A percentile compares a stretch with the other conserved stretches of the same genome.
Conservation (phyloP, 2,329 filamentous ascomycete genomes). For the Cladophialophora carrionii region DNA sequence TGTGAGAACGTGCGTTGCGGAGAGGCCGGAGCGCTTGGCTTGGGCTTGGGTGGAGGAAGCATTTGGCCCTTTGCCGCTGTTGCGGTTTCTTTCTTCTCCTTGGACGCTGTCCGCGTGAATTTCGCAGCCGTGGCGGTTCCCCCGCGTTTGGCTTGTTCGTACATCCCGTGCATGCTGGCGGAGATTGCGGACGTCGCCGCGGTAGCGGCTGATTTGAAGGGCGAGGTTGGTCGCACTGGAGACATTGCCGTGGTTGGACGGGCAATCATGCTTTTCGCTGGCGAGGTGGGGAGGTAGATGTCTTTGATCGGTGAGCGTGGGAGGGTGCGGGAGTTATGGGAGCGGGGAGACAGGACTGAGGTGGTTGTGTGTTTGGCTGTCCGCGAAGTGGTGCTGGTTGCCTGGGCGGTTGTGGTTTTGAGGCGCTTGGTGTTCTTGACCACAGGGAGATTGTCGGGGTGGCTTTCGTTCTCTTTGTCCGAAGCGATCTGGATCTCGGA, state of each 20-base stretch:
- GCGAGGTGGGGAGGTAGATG: conserved; percentile 43
- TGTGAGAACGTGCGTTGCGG: conserved; percentile 36
- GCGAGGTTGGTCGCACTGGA: conserved; percentile 53
- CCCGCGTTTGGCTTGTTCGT: conserved; percentile 36
- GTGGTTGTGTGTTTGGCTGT: conserved; percentile 48
- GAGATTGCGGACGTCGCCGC: conserved; percentile 40
- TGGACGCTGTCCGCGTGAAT: conserved; percentile 35
- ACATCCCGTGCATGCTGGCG: conserved; percentile 34
- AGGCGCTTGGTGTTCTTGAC: conserved; percentile 65
- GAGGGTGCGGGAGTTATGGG: conserved; percentile 73
- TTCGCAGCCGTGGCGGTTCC: conserved; percentile 29
- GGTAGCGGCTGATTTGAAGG: conserved; percentile 53
- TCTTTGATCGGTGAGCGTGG: conserved; percentile 60
- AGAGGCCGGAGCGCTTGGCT: conserved; percentile 18
- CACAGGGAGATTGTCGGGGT: conserved; percentile 58
- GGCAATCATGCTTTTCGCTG: conserved; percentile 53
- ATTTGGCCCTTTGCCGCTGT: conserved; percentile 31
- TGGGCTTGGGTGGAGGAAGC: conserved; percentile 37
- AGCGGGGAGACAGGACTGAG: conserved; percentile 78
- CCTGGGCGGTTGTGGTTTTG: conserved; percentile 40
- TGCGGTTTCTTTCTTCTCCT: conserved; percentile 36
- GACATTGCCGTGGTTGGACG: conserved; percentile 51
- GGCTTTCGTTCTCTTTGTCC: conserved; percentile 74
- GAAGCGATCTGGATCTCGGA: conserved; percentile 41
- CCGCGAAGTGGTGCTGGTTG: conserved; percentile 46